Evolutionary conservation across 2,329 filamentous ascomycete genomes (phyloP), one percentile per base, ranked within the genome.

Genomic region (Stagonosporopsis rhizophila): DNA sequence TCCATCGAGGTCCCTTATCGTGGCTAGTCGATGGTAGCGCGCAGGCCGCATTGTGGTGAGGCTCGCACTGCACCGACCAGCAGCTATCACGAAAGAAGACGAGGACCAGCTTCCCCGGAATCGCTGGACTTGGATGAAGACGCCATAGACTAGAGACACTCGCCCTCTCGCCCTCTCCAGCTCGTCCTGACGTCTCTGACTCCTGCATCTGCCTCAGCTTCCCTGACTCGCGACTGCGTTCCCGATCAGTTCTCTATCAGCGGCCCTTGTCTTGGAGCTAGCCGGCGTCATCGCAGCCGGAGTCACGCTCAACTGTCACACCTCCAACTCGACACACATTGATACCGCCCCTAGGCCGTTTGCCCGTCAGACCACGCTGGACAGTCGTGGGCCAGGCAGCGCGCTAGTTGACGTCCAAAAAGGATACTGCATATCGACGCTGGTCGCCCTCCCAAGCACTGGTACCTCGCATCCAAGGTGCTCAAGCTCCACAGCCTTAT

Each of bases 231-330:
- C 49, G 25, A 45, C 52, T 60, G 55, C 45, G 3, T 38, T 52
- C 52, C 45, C 52, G 61, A 59, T 64, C 59, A 53, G 58, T 46
- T 23, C 47, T 44, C 42, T 48, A 52, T 48, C 53, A 52, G 49
- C 51, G 30, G 44, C 39, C 32, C 42, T 51, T 59, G 64, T 63
- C 62, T 53, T 52, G 44, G 48, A 58, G 49, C 55, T 49, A 58
- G 34, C 44, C 51, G 34, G 34, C 55, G 41, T 61, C 71, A 71
- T 74, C 70, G 57, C 47, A 25, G 35, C 55, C 27, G 51, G 62
- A 67, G 65, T 70, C 70, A 72, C 72, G 70, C 70, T 70, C 70
- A 67, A 68, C 70, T 34, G 55, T 52, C 55, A 58, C 47, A 49
- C 55, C 44, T 58, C 42, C 51, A 38, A 37, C 53, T 51, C 35